These are phyloP conservation scores for Candida rishiriensis DNA, from an alignment of 805 yeast species.

Conservation along the genomic window DNA sequence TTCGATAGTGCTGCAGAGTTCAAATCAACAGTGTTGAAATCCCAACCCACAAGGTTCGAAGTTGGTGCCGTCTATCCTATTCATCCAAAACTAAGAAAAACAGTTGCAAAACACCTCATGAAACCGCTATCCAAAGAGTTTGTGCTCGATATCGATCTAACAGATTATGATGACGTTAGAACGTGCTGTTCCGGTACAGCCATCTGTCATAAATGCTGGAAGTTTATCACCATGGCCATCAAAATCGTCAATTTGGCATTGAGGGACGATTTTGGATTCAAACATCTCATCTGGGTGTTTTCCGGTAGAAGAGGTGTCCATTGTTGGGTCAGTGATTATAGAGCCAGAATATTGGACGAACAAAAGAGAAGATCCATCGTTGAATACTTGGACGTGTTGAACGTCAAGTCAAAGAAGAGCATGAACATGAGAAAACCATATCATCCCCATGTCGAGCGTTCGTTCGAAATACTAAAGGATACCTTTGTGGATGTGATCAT, in stretches of 20 bases:
- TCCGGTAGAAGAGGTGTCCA: constrained; percentile 99
- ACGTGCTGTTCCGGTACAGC: constrained; percentile 87
- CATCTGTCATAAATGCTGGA: constrained; percentile 91
- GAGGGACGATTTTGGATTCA: constrained; percentile 84
- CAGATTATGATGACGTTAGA: constrained; percentile 90
- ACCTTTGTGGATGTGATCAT: constrained; percentile 64
- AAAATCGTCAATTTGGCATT: constrained; percentile 68
- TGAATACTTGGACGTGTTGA: constrained; percentile 76
- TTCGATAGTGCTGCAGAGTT: constrained; percentile 65
- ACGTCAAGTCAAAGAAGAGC: constrained; percentile 43
- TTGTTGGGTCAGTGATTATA: constrained; percentile 91
- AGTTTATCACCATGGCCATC: constrained; percentile 80
- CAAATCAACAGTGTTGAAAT: constrained; percentile 64
- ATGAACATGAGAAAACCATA: constrained; percentile 67
- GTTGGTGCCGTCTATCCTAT: constrained; percentile 88
- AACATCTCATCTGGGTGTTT: constrained; percentile 87
- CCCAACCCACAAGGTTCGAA: constrained; percentile 88
- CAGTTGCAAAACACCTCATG: constrained; percentile 70
- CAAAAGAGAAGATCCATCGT: constrained; percentile 70
- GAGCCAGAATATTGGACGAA: constrained; percentile 76
- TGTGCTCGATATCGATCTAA: constrained; percentile 95
- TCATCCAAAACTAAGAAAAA: constrained; percentile 82
- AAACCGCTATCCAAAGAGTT: constrained; percentile 81
- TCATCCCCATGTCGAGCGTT: constrained; percentile 82
- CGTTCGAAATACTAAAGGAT: constrained; percentile 60